Percentiles rank a stretch among this genome's conserved stretches.
These are phyloP conservation scores for Lipomyces yamanashiensis DNA, from an alignment of 805 yeast genomes.

Conservation along the genomic window DNA sequence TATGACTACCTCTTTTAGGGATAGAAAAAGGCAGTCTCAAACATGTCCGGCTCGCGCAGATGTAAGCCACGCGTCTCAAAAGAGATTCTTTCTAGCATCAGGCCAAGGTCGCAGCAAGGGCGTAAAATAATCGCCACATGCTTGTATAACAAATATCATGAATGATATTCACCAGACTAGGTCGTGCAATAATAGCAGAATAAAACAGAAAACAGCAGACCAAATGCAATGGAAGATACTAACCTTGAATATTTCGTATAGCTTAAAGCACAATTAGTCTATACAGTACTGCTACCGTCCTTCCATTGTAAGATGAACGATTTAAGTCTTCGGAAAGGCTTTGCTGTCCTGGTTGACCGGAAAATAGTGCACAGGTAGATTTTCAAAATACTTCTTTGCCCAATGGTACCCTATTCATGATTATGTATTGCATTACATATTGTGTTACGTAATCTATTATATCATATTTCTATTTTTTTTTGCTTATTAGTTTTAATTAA, in stretches of 20 bases:
- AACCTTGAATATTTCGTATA: neutral
- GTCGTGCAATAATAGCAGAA: slow-evolving; percentile 5
- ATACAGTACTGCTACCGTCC: no score
- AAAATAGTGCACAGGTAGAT: no score
- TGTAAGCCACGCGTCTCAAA: slow-evolving; percentile 20
- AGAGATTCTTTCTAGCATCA: slow-evolving; percentile 18
- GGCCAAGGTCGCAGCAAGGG: slow-evolving; percentile 11
- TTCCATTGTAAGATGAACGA: no score
- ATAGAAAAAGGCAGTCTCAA: slow-evolving; percentile 29
- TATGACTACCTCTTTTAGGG: slow-evolving; percentile 23
- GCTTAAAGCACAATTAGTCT: no score
- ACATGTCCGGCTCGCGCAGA: slow-evolving; percentile 27
- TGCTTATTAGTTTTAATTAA: no score
- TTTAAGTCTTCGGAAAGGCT: no score
- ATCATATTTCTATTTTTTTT: no score
- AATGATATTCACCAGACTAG: slow-evolving; percentile 7
- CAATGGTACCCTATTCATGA: no score
- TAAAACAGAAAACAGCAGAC: neutral
- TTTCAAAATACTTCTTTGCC: no score
- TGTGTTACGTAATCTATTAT: no score
- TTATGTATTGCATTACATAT: no score
- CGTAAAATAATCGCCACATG: slow-evolving; percentile 7
- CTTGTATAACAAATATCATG: neutral
- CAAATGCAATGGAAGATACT: neutral
- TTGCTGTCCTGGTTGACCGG: no score